Percentiles rank a stretch among this genome's conserved stretches.
Conservation (phyloP, 2,329 filamentous ascomycete species). For the Fusarium hostae region DNA sequence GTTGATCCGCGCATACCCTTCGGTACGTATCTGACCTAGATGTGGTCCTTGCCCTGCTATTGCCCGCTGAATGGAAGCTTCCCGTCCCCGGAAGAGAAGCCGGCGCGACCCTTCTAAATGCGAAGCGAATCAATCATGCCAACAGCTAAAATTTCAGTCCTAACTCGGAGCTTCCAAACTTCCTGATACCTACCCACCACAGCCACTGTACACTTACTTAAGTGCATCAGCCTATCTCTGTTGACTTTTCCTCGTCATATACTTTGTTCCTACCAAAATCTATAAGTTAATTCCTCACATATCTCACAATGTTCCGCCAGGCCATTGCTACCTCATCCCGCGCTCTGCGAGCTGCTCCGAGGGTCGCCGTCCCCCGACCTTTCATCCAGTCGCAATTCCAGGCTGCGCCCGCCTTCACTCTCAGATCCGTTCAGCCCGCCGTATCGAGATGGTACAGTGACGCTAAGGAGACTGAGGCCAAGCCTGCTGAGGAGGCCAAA, state of each 20-base stretch:
- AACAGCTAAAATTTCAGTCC: slow-evolving; percentile 48
- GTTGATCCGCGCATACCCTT: slow-evolving; percentile 44
- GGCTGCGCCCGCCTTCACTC: slow-evolving; percentile 50
- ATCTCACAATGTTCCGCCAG: slow-evolving; percentile 59
- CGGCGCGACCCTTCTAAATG: slow-evolving; percentile 38
- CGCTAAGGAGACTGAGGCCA: slow-evolving; percentile 51
- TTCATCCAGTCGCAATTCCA: slow-evolving; percentile 53
- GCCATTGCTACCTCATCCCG: slow-evolving; percentile 56
- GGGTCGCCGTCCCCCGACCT: slow-evolving; percentile 51
- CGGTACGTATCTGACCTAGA: slow-evolving; percentile 6
- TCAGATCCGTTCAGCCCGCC: slow-evolving; percentile 51
- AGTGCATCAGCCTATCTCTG: slow-evolving; percentile 21
- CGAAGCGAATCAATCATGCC: slow-evolving; percentile 37
- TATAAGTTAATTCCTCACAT: slow-evolving; percentile 7
- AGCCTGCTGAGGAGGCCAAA: slow-evolving; percentile 46
- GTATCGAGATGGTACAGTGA: slow-evolving; percentile 62
- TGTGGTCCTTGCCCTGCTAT: slow-evolving; percentile 12
- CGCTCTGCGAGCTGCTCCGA: slow-evolving; percentile 56
- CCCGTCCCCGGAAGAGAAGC: slow-evolving; percentile 37
- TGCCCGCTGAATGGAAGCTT: slow-evolving; percentile 32
- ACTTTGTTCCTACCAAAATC: slow-evolving; percentile 4
- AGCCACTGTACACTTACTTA: slow-evolving; percentile 35
- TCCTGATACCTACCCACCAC: slow-evolving; percentile 39
- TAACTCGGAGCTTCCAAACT: slow-evolving; percentile 39
- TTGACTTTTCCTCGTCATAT: slow-evolving; percentile 11